Evolutionary conservation across 495 filamentous ascomycete genomes (phyloP).

Genomic region (Letharia lupina): DNA sequence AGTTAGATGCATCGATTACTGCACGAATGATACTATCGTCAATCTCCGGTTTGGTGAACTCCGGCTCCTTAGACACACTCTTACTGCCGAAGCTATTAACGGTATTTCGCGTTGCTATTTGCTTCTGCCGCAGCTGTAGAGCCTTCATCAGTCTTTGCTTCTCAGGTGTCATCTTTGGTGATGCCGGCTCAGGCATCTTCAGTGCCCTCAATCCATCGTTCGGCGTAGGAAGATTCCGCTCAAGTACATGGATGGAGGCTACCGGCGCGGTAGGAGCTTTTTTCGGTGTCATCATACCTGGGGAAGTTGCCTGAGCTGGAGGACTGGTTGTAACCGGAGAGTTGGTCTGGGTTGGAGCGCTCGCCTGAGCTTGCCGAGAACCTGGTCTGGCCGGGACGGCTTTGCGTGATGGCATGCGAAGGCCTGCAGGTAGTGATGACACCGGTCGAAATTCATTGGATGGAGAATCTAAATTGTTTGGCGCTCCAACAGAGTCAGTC

Average conservation of each 20-base stretch:
- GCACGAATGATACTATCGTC: conserved; percentile 1
- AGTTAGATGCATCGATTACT: conserved; percentile 28
- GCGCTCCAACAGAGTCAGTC: conserved; percentile 56
- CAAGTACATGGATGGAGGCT: conserved; percentile 22
- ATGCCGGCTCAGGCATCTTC: conserved; percentile 31
- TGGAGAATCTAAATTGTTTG: conserved; percentile 47
- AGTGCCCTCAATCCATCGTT: conserved; percentile 36
- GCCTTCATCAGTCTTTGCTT: conserved; percentile 91
- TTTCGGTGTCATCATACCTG: conserved; percentile 28
- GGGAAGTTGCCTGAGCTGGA: conserved; percentile 28
- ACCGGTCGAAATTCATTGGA: conserved; percentile 55
- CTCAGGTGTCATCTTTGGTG: conserved; percentile 69
- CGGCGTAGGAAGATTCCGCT: conserved; percentile 31
- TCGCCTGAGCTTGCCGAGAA: conserved; percentile 34
- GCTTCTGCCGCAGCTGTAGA: conserved; percentile 76
- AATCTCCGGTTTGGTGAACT: neutral
- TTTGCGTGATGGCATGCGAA: conserved; percentile 42
- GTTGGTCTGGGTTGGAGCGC: conserved; percentile 23
- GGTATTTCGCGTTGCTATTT: conserved; percentile 41
- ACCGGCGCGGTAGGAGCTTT: conserved; percentile 42
- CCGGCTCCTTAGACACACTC: neutral
- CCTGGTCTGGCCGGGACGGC: conserved; percentile 34
- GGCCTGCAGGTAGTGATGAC: conserved; percentile 52
- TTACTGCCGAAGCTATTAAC: conserved; percentile 11
- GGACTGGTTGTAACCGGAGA: neutral